Evolutionary conservation across 2,329 filamentous ascomycete species (phyloP).

Genomic region (Thermoascus crustaceus): DNA sequence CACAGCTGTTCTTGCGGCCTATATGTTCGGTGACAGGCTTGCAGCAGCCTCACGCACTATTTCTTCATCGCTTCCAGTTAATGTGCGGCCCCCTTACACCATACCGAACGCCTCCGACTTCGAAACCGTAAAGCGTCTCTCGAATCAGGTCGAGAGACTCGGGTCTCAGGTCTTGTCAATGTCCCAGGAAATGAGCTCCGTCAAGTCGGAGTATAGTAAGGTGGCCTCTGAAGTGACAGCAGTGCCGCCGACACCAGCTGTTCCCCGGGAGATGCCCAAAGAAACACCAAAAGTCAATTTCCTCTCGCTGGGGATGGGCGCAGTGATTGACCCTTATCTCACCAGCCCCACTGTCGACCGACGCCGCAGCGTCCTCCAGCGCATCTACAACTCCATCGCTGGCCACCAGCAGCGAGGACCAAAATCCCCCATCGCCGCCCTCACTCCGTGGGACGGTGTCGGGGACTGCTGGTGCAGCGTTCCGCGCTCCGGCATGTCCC

Average conservation of each 20-base stretch:
- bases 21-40: constrained; percentile 10
- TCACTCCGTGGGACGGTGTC: constrained; percentile 64
- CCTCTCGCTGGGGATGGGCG: constrained; percentile 59
- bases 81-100: constrained; percentile 6
- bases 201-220: constrained; percentile 17
- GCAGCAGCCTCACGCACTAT: constrained; percentile 10
- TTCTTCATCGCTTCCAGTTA: constrained; percentile 9
- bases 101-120: constrained; percentile 18
- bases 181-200: constrained; percentile 19
- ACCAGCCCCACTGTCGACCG: constrained; percentile 51
- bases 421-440: constrained; percentile 45
- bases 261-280: constrained; percentile 6
- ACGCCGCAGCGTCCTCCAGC: constrained; percentile 13
- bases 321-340: constrained; percentile 50
- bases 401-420: constrained; percentile 14
- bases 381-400: constrained; percentile 12
- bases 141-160: constrained; percentile 20
- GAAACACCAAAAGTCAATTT: constrained; percentile 56
- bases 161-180: constrained; percentile 23
- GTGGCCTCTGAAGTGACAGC: constrained; percentile 15
- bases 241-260: constrained; percentile 9
- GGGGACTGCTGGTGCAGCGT: constrained; percentile 82
- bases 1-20: constrained; percentile 8
- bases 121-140: constrained; percentile 18
- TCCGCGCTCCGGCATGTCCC: constrained; percentile 35